phyloP scores from a whole-genome alignment of 2,329 filamentous ascomycete genomes.

The Cyanodermella asteris region DNA sequence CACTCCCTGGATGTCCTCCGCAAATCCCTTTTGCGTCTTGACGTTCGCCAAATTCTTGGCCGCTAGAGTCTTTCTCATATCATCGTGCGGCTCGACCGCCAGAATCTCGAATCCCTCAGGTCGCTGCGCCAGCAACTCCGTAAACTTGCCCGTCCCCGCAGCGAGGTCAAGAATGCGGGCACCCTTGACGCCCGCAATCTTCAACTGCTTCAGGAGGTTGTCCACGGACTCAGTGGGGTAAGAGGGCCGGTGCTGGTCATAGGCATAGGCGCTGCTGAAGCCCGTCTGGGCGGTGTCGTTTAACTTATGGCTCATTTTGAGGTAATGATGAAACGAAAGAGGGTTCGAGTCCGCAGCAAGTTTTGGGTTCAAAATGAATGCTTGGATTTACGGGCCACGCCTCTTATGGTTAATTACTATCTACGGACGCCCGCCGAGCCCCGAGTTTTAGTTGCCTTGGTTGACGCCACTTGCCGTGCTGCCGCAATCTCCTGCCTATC shows the following conservation, averaged over 20 bases:
- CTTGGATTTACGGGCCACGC: too few species aligned
- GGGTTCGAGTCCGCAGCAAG: too few species aligned
- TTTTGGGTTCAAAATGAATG: too few species aligned
- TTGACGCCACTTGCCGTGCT: too few species aligned
- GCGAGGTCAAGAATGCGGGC: conserved; percentile 40
- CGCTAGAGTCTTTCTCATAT: conserved; percentile 41
- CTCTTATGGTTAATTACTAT: too few species aligned
- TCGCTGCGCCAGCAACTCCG: conserved; percentile 34
- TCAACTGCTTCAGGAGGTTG: conserved; percentile 33
- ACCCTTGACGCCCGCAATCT: conserved; percentile 23
- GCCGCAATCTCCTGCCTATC: too few species aligned
- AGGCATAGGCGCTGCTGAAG: conserved; percentile 41
- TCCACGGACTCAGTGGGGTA: conserved; percentile 39
- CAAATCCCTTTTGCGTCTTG: conserved; percentile 33
- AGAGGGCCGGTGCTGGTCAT: conserved; percentile 46
- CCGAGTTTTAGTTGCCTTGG: too few species aligned
- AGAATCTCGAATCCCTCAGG: conserved; percentile 38
- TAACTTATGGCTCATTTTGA: too few species aligned
- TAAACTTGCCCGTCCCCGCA: conserved; percentile 51
- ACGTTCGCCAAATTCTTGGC: conserved; percentile 36
- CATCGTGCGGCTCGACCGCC: conserved; percentile 40
- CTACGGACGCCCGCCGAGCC: too few species aligned
- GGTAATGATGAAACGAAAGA: too few species aligned
- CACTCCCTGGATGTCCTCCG: conserved; percentile 30
- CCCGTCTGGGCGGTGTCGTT: too few species aligned